phyloP scores from a whole-genome alignment of 208 protist species.

The Trypanosoma scelopori region DNA sequence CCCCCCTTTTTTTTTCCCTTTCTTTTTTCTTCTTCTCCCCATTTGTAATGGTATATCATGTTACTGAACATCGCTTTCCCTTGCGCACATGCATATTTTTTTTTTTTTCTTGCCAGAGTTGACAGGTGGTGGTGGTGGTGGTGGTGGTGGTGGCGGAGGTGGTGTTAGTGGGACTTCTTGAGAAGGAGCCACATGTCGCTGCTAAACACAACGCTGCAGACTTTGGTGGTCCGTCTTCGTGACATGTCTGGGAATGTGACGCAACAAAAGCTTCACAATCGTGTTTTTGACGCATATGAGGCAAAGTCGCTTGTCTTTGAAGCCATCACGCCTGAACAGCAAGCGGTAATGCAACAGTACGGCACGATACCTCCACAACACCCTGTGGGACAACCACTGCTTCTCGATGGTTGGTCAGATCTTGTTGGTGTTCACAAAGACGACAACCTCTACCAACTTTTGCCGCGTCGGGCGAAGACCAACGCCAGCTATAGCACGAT shows the following conservation, averaged over 20 bases:
- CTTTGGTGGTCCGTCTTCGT: slow-evolving; percentile 73
- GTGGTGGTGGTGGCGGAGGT: neutral
- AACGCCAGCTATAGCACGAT: slow-evolving; percentile 78
- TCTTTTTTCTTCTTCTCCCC: neutral
- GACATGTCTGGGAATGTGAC: slow-evolving; percentile 88
- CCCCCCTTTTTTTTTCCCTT: neutral
- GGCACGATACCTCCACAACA: slow-evolving; percentile 67
- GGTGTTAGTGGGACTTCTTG: neutral
- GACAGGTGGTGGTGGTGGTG: neutral
- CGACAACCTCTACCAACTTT: slow-evolving; percentile 78
- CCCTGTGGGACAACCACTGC: slow-evolving; percentile 70
- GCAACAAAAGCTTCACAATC: slow-evolving; percentile 88
- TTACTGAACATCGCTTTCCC: neutral
- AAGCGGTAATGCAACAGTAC: slow-evolving; percentile 69
- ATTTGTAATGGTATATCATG: neutral
- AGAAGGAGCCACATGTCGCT: slow-evolving; percentile 59
- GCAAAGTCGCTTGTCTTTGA: slow-evolving; percentile 90
- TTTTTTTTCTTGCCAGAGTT: neutral
- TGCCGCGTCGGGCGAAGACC: slow-evolving; percentile 71
- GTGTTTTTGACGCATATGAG: slow-evolving; percentile 90
- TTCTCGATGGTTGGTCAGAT: slow-evolving; percentile 80
- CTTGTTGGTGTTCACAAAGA: slow-evolving; percentile 68
- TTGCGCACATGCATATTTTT: neutral
- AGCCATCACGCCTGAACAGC: slow-evolving; percentile 73
- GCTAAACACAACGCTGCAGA: slow-evolving; percentile 84